Evolutionary conservation across 768 basidiomycete species (phyloP).

Genomic region (Boletus subparvulus): DNA sequence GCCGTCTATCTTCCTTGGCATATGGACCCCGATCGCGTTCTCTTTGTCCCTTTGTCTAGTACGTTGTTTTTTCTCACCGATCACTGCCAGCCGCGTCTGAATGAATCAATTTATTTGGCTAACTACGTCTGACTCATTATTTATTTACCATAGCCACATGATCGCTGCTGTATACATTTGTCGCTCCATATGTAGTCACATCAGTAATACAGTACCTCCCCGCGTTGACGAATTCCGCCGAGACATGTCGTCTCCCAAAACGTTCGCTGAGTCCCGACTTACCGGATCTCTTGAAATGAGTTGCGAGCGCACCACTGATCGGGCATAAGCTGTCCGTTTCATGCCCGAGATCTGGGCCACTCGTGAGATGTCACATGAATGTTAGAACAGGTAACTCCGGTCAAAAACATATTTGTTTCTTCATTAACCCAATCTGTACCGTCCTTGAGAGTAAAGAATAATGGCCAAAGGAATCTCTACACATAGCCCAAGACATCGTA

Average conservation of each 20-base stretch:
- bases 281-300: slow-evolving; percentile 11
- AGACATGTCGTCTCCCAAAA: slow-evolving; percentile 10
- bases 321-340: slow-evolving; percentile 1
- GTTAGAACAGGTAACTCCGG: not conserved
- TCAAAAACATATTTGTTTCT: slow-evolving; percentile 1
- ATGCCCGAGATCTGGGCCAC: slow-evolving; percentile 10
- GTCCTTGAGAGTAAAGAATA: not conserved
- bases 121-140: slow-evolving; percentile 12
- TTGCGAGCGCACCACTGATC: slow-evolving; percentile 14
- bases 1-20: slow-evolving; percentile 15
- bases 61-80: slow-evolving; percentile 20
- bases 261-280: slow-evolving; percentile 18
- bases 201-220: slow-evolving; percentile 13
- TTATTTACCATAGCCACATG: slow-evolving; percentile 18
- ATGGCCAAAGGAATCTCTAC: not conserved
- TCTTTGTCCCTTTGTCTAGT: slow-evolving; percentile 15
- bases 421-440: not conserved
- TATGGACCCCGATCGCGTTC: slow-evolving; percentile 18
- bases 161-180: slow-evolving; percentile 24
- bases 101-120: no score
- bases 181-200: slow-evolving; percentile 16
- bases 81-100: slow-evolving; percentile 4
- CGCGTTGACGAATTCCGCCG: slow-evolving; percentile 19
- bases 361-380: slow-evolving; percentile 19
- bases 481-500: slow-evolving; percentile 18